phyloP scores from a whole-genome alignment of 306 rosid genomes.

The Citrullus colocynthis region DNA sequence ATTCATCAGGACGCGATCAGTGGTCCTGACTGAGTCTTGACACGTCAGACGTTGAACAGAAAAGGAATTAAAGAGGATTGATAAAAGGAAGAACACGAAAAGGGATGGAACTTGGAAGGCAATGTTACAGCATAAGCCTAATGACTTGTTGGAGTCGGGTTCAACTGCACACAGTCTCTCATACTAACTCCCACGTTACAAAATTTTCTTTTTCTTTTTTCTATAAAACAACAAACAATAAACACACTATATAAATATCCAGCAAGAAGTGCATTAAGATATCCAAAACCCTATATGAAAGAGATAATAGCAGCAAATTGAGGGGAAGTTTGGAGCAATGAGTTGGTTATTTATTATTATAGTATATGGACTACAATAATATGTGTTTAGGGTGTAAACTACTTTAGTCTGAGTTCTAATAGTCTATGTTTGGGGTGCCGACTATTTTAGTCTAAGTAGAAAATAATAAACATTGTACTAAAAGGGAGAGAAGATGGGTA shows the following conservation, averaged over 20 bases:
- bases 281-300: neutral
- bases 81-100: neutral
- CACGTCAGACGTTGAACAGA: neutral
- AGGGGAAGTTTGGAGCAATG: too few relatives aligned
- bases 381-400: too few relatives aligned
- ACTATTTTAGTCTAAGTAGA: too few relatives aligned
- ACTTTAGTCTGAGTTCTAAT: too few relatives aligned
- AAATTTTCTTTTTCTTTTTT: neutral
- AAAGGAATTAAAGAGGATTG: neutral
- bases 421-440: too few relatives aligned
- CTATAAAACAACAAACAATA: neutral
- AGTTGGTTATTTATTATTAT: too few relatives aligned
- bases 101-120: neutral
- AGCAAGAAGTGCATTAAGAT: neutral
- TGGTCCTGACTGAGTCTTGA: neutral
- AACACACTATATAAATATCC: neutral
- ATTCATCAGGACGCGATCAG: neutral
- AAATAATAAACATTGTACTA: too few relatives aligned
- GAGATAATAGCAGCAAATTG: neutral
- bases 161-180: neutral
- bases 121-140: neutral
- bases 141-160: neutral
- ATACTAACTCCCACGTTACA: neutral
- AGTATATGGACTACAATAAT: too few relatives aligned
- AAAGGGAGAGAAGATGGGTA: too few relatives aligned